A percentile compares a stretch with the other conserved stretches of the same genome.
phyloP scores from a whole-genome alignment of 768 basidiomycete species.

The Tylopilus subfusipes region DNA sequence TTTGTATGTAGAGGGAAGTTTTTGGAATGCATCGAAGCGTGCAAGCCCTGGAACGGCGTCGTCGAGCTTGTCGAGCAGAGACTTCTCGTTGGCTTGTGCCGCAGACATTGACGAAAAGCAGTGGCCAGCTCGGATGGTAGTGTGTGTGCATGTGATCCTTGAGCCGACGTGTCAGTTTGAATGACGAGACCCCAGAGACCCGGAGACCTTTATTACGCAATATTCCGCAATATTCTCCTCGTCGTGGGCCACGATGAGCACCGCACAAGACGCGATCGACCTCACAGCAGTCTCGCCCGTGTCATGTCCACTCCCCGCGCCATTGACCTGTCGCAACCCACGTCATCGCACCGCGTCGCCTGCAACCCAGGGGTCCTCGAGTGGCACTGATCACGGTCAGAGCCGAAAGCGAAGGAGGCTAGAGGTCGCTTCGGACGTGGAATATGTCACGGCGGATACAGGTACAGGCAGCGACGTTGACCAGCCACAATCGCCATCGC shows the following conservation, averaged over 20 bases:
- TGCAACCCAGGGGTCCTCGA: neutral
- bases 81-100: constrained; percentile 8
- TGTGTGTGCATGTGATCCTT: too few relatives aligned
- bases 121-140: neutral
- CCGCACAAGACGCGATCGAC: constrained; percentile 1
- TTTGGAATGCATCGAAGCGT: constrained; percentile 84
- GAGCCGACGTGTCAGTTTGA: neutral
- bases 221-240: constrained; percentile 4
- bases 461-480: neutral
- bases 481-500: neutral
- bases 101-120: constrained; percentile 10
- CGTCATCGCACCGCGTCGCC: constrained; percentile 5
- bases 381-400: constrained; percentile 4
- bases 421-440: neutral
- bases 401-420: constrained; percentile 17
- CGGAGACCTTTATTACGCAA: constrained; percentile 17
- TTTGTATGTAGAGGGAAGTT: constrained; percentile 79
- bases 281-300: constrained; percentile 3
- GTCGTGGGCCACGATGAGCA: constrained; percentile 23
- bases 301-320: neutral
- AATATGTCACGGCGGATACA: neutral
- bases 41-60: constrained; percentile 53
- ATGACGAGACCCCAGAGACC: constrained; percentile 18
- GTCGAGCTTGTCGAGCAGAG: constrained; percentile 63
- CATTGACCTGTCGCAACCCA: neutral